These are phyloP conservation scores for Trifolium dubium DNA, from an alignment of 306 rosid genomes.

Conservation along the genomic window DNA sequence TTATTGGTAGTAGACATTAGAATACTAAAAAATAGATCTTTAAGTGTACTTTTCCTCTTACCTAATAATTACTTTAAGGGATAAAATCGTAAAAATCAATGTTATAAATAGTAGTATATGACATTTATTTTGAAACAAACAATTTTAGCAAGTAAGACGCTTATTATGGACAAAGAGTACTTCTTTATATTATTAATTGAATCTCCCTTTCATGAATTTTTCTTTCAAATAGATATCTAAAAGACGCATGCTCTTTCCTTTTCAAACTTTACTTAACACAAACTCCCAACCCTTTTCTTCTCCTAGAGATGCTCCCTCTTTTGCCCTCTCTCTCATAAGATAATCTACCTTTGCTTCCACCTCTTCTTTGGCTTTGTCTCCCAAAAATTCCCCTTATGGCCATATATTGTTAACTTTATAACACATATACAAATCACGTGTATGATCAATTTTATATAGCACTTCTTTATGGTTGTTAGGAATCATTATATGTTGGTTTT, in stretches of 20 bases:
- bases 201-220: not conserved
- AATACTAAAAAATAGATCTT: too few species aligned
- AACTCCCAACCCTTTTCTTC: slow-evolving; percentile 43
- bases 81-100: too few species aligned
- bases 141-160: too few species aligned
- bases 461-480: slow-evolving; percentile 40
- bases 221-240: slow-evolving; percentile 38
- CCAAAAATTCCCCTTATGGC: slow-evolving; percentile 49
- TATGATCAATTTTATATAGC: slow-evolving; percentile 33
- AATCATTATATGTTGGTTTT: not conserved
- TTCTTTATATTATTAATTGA: slow-evolving; percentile 8
- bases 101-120: too few species aligned
- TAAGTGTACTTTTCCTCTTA: too few species aligned
- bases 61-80: too few species aligned
- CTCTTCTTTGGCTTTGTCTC: slow-evolving; percentile 44
- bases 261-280: slow-evolving; percentile 46
- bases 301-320: slow-evolving; percentile 52
- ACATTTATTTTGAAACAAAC: too few species aligned
- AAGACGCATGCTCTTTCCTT: slow-evolving; percentile 43
- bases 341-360: slow-evolving; percentile 40
- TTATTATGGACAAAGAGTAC: too few species aligned
- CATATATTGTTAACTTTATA: slow-evolving; percentile 31
- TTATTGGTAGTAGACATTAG: too few species aligned
- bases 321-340: slow-evolving; percentile 23
- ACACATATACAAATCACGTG: slow-evolving; percentile 48